phyloP scores from a whole-genome alignment of 1,284 basidiomycete genomes.

The Sphaerobolus stellatus region DNA sequence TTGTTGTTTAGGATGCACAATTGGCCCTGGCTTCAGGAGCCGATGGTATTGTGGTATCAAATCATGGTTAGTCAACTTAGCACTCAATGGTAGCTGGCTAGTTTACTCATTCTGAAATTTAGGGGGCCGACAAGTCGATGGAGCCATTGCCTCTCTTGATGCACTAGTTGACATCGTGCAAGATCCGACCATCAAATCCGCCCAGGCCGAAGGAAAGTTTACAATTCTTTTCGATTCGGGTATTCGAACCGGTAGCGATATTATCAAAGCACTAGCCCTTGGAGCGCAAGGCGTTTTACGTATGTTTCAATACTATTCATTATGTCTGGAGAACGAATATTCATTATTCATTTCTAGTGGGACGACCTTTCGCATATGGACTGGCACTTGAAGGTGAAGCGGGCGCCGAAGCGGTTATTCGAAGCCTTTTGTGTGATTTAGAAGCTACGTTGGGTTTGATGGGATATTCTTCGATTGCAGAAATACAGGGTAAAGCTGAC shows the following conservation, averaged over 20 bases:
- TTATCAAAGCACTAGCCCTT: constrained; percentile 73
- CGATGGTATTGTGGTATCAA: constrained; percentile 78
- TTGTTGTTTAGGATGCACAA: constrained; percentile 67
- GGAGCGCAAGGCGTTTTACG: constrained; percentile 65
- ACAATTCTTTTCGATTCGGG: constrained; percentile 80
- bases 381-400: constrained; percentile 60
- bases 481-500: constrained; percentile 33
- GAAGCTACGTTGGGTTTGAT: constrained; percentile 53
- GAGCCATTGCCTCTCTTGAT: constrained; percentile 68
- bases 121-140: constrained; percentile 83
- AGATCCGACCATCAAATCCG: constrained; percentile 54
- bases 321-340: background rate
- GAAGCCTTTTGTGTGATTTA: constrained; percentile 60
- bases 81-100: constrained; percentile 1
- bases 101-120: background rate
- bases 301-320: constrained; percentile 37
- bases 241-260: constrained; percentile 71
- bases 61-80: constrained; percentile 56
- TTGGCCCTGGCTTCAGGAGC: constrained; percentile 63
- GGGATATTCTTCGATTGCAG: constrained; percentile 46
- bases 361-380: constrained; percentile 62
- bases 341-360: constrained; percentile 37
- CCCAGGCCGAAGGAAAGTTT: constrained; percentile 57
- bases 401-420: constrained; percentile 66
- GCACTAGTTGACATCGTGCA: constrained; percentile 63